Conservation (phyloP, 345 rosid genomes). For the Dimocarpus longan region DNA sequence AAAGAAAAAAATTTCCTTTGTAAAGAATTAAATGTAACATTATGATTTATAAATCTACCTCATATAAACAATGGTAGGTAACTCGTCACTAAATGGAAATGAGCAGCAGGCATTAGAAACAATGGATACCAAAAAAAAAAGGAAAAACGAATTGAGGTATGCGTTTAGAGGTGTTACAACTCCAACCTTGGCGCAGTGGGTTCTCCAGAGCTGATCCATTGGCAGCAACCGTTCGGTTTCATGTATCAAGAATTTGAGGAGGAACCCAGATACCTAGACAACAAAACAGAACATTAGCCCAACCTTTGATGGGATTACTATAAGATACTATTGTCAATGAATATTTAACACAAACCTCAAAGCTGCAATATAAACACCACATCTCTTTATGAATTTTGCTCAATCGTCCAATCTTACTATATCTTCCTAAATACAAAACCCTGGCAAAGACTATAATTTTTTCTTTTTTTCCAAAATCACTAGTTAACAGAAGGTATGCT, state of each 20-base stretch:
- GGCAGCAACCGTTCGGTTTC: background rate
- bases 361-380: background rate
- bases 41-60: background rate
- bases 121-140: background rate
- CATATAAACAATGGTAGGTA: background rate
- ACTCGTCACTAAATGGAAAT: background rate
- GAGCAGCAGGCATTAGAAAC: background rate
- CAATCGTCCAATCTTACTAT: background rate
- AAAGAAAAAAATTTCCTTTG: background rate
- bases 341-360: background rate
- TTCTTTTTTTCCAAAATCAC: background rate
- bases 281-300: background rate
- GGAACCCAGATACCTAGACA: constrained; percentile 5
- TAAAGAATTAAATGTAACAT: background rate
- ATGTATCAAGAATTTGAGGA: background rate
- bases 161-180: background rate
- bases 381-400: constrained; percentile 2
- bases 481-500: background rate
- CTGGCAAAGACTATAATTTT: background rate
- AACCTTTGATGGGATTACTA: background rate
- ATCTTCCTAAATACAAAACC: constrained; percentile 12
- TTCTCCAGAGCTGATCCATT: background rate
- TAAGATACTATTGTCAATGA: background rate
- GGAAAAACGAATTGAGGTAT: background rate
- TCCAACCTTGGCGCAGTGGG: background rate